Base-by-base conservation (phyloP, 371 early-diverging fungal species). In the Mortierella sp. region DNA sequence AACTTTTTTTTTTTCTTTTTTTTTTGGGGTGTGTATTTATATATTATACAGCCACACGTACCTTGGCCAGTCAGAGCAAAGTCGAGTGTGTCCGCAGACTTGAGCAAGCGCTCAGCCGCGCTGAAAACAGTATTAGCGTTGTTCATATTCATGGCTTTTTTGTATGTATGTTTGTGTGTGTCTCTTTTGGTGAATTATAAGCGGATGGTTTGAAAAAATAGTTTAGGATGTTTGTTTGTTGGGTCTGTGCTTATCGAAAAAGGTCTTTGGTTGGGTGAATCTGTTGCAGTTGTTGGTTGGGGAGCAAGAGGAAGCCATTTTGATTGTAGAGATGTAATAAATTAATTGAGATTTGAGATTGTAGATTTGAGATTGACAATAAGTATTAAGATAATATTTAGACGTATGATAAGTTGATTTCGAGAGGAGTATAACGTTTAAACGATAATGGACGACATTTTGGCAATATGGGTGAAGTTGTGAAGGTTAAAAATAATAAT, bases 301-400 rank as follows among this genome's bases (percentile, higher is more conserved):
- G 80, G 80, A 75, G 74, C 74, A 73, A 56, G 80, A 79, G 74
- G 75, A 66, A 61, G 65, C 74, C 80, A 79, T 79, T 72, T 72
- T 79, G n/a, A n/a, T n/a, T n/a, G n/a, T n/a, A 68, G 66, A 29
- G 53, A 62, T n/a, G n/a, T 40, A 43, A 29, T 31, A 35, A 45
- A 53, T 66, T 58, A 32, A 37, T 22, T 40, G 43, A 64, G 51
- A 47, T 4, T 2, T 31, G 42, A 40, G 57, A 59, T 54, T 58
- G 51, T 28, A 61, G 35, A 51, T 37, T 42, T 23, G 68, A 72
- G 63, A n/a, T n/a, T 63, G 9, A 51, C 29, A 57, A 55, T 28
- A 29, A 59, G 58, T 35, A 66, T 53, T 69, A 63, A 69, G 62
- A 72, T 32, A 49, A 26, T n/a, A n/a, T n/a, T n/a, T n/a, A n/a